phyloP scores from a whole-genome alignment of 495 filamentous ascomycete genomes.

The Saxispiralis lemnorum region DNA sequence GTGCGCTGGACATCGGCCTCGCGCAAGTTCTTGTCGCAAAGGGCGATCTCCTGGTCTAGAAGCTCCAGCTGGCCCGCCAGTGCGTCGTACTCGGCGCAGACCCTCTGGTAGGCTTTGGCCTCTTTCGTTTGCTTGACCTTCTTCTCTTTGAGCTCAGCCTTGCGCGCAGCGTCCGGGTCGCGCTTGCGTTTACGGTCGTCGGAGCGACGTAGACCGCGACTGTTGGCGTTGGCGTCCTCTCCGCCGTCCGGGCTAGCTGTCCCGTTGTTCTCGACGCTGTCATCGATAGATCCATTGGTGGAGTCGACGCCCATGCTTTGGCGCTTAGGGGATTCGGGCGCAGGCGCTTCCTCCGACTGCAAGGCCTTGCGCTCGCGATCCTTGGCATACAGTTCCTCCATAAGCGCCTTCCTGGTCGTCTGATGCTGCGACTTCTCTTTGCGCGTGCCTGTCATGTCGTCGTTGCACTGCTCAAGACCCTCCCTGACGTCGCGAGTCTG shows the following conservation, averaged over 20 bases:
- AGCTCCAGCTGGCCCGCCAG: conserved; percentile 61
- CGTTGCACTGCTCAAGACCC: conserved; percentile 78
- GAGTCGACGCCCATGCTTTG: conserved; percentile 43
- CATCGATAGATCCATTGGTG: conserved; percentile 37
- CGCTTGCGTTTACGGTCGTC: conserved; percentile 51
- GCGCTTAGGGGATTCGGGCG: conserved; percentile 45
- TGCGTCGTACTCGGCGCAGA: conserved; percentile 73
- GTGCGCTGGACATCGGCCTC: conserved; percentile 87
- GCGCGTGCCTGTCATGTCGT: conserved; percentile 78
- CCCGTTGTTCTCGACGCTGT: conserved; percentile 12
- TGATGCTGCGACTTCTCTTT: conserved; percentile 94
- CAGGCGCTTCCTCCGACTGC: conserved; percentile 45
- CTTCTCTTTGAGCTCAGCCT: conserved; percentile 55
- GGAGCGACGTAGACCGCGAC: conserved; percentile 60
- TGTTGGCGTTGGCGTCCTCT: conserved; percentile 39
- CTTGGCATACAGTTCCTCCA: conserved; percentile 66
- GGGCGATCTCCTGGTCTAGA: conserved; percentile 66
- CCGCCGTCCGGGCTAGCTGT: conserved; percentile 33
- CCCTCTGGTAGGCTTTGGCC: conserved; percentile 42
- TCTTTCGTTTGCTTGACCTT: conserved; percentile 62
- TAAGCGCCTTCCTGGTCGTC: conserved; percentile 55
- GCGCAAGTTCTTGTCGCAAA: conserved; percentile 76
- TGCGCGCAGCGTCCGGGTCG: conserved; percentile 37
- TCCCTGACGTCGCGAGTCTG: conserved; percentile 68
- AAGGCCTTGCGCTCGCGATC: conserved; percentile 79